Evolutionary conservation across 441 rosid species (phyloP).

Genomic region (Populus hybrid): DNA sequence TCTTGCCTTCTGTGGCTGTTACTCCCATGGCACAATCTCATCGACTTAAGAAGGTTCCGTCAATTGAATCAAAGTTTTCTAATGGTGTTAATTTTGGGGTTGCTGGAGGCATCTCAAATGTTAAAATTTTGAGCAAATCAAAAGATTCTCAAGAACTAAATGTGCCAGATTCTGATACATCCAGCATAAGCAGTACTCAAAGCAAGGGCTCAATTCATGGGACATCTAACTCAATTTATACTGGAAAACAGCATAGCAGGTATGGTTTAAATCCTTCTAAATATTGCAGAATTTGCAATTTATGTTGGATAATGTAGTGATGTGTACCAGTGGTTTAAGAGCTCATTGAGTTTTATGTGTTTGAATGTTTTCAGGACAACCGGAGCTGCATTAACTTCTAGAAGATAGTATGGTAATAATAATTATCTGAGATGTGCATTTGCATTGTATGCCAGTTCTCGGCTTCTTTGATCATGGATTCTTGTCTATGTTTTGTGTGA

Average conservation of each 20-base stretch:
- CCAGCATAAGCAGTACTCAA: slow-evolving; percentile 23
- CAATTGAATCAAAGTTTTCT: slow-evolving; percentile 37
- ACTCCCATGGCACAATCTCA: slow-evolving; percentile 92
- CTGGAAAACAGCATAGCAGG: slow-evolving; percentile 62
- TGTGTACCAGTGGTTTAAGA: not conserved
- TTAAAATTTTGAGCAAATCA: slow-evolving; percentile 53
- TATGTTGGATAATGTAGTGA: not conserved
- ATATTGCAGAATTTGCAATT: not conserved
- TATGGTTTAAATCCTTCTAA: slow-evolving; percentile 14
- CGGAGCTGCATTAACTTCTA: slow-evolving; percentile 35
- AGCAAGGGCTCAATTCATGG: slow-evolving; percentile 47
- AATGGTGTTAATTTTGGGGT: slow-evolving; percentile 38
- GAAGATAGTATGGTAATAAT: slow-evolving; percentile 37
- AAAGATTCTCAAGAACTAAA: slow-evolving; percentile 39
- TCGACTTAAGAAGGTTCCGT: slow-evolving; percentile 50
- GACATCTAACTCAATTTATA: slow-evolving; percentile 36
- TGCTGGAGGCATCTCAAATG: slow-evolving; percentile 40
- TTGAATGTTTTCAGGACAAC: slow-evolving; percentile 38
- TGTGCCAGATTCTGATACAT: slow-evolving; percentile 38
- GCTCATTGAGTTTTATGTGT: not conserved
- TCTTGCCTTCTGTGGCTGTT: slow-evolving; percentile 78
- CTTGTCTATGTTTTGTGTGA: not conserved
- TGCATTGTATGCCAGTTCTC: not conserved
- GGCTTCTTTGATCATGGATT: not conserved
- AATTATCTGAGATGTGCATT: not conserved